These are phyloP conservation scores for Oemleria cerasiformis DNA, from an alignment of 306 rosid species.

Conservation along the genomic window DNA sequence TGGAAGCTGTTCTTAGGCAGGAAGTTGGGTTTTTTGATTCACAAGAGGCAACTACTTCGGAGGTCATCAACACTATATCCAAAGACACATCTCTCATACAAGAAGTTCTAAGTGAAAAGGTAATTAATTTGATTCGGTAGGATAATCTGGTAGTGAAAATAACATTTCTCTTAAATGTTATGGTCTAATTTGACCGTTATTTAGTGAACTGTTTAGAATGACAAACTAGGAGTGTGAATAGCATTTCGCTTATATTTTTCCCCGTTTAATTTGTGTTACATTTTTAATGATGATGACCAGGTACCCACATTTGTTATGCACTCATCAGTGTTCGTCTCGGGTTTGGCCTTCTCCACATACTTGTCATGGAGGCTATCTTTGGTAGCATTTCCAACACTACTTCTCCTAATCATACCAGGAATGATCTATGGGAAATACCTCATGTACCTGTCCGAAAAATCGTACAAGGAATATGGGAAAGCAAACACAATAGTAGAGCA, in stretches of 20 bases:
- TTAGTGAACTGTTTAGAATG: neutral
- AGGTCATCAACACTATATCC: slow-evolving; percentile 76
- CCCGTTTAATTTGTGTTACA: neutral
- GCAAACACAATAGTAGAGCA: slow-evolving; percentile 74
- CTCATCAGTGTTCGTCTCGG: slow-evolving; percentile 77
- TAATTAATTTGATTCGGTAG: neutral
- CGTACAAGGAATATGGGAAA: slow-evolving; percentile 53
- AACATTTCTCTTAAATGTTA: neutral
- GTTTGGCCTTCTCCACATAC: slow-evolving; percentile 65
- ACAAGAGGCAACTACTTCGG: slow-evolving; percentile 83
- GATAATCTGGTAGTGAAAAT: neutral
- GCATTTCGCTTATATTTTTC: neutral
- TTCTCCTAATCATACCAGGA: slow-evolving; percentile 85
- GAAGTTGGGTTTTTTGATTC: slow-evolving; percentile 92
- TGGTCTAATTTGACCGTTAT: neutral
- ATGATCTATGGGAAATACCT: slow-evolving; percentile 81
- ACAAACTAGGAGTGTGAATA: neutral
- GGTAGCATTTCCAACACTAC: slow-evolving; percentile 75
- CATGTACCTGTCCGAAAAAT: slow-evolving; percentile 50
- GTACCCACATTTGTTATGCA: slow-evolving; percentile 86
- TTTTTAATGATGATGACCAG: slow-evolving; percentile 28
- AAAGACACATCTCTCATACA: slow-evolving; percentile 83
- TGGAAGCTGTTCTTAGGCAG: slow-evolving; percentile 86
- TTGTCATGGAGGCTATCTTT: slow-evolving; percentile 79
- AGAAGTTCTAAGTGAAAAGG: slow-evolving; percentile 97